Conservation (phyloP, 2,329 filamentous ascomycete species). For the Xylariaceae sp. region DNA sequence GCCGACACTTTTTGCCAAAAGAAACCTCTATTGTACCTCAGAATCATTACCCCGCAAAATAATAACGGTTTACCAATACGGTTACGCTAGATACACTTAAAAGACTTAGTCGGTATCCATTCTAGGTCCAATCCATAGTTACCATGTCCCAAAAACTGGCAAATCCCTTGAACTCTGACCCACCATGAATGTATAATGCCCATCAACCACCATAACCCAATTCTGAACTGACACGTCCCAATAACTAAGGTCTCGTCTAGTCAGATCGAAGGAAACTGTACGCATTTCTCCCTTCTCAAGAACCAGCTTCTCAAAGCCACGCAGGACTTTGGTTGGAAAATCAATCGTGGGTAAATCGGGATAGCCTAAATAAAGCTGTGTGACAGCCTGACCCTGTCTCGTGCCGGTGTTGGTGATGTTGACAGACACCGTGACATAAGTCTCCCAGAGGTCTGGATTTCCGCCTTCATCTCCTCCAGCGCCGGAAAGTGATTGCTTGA, state of each 20-base stretch:
- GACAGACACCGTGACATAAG: constrained; percentile 56
- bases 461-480: constrained; percentile 74
- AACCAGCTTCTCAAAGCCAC: constrained; percentile 74
- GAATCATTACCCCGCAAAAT: not conserved
- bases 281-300: constrained; percentile 59
- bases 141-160: constrained; percentile 33
- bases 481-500: constrained; percentile 56
- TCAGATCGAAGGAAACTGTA: constrained; percentile 64
- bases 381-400: constrained; percentile 49
- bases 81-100: too few relatives aligned
- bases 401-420: constrained; percentile 61
- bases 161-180: constrained; percentile 44
- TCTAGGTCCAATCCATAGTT: not conserved
- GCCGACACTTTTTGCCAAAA: constrained; percentile 3
- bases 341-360: constrained; percentile 52
- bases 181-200: constrained; percentile 48
- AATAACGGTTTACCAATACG: not conserved
- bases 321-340: constrained; percentile 70
- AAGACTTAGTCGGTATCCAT: too few relatives aligned
- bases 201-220: constrained; percentile 66
- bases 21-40: too few relatives aligned
- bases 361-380: constrained; percentile 55
- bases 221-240: constrained; percentile 73
- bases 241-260: constrained; percentile 72
- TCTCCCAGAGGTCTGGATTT: constrained; percentile 69